A percentile compares a stretch with the other conserved stretches of the same genome.
These are phyloP conservation scores for Ustilago lituana DNA, from an alignment of 1,284 basidiomycete species.

Conservation along the genomic window DNA sequence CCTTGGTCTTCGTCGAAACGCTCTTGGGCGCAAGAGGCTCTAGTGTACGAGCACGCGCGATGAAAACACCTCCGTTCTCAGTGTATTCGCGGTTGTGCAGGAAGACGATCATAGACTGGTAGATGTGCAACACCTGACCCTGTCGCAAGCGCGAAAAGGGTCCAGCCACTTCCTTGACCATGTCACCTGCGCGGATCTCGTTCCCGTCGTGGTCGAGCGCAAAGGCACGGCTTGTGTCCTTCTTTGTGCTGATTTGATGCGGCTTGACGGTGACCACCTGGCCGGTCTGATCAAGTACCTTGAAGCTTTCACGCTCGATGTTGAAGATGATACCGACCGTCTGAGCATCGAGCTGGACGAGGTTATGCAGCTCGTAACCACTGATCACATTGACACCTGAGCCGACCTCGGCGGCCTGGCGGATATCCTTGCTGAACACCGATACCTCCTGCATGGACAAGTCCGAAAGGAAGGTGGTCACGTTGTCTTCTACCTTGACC, in stretches of 20 bases:
- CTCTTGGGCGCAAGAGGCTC: slow-evolving; percentile 78
- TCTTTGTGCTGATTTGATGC: slow-evolving; percentile 87
- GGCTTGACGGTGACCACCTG: slow-evolving; percentile 84
- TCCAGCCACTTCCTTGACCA: slow-evolving; percentile 90
- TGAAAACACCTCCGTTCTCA: slow-evolving; percentile 94
- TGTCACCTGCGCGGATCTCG: slow-evolving; percentile 79
- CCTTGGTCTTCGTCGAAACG: slow-evolving; percentile 47
- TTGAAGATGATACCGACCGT: slow-evolving; percentile 98
- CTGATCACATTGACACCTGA: slow-evolving; percentile 87
- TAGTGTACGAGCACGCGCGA: slow-evolving; percentile 72
- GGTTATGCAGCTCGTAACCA: slow-evolving; percentile 92
- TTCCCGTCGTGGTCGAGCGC: slow-evolving; percentile 90
- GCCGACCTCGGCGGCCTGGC: slow-evolving; percentile 95
- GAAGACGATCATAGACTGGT: slow-evolving; percentile 94
- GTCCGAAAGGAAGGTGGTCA: slow-evolving; percentile 96
- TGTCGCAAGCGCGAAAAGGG: slow-evolving; percentile 80
- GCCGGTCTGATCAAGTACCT: slow-evolving; percentile 92
- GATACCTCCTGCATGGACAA: slow-evolving; percentile 95
- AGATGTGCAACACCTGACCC: slow-evolving; percentile 91
- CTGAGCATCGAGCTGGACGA: slow-evolving; percentile 92
- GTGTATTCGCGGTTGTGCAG: slow-evolving; percentile 87
- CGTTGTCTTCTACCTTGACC: slow-evolving; percentile 80
- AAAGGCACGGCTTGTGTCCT: slow-evolving; percentile 83
- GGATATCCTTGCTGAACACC: slow-evolving; percentile 95
- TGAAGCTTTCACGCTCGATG: slow-evolving; percentile 93